A percentile compares a stretch with the other conserved stretches of the same genome.
Conservation (phyloP, 306 rosid genomes). For the Hippophae rhamnoides region DNA sequence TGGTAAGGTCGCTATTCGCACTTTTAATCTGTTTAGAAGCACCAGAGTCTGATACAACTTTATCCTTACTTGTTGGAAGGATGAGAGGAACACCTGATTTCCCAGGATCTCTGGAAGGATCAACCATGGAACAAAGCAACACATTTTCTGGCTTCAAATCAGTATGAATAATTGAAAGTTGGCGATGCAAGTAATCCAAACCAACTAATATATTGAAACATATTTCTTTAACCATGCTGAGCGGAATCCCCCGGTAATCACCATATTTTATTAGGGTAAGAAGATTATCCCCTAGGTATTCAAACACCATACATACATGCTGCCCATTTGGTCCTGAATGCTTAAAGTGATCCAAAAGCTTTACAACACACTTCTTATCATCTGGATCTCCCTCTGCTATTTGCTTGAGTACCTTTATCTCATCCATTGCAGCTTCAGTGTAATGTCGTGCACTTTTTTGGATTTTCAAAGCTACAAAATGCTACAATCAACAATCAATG, state of each 20-base stretch:
- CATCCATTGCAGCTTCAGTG: constrained; percentile 85
- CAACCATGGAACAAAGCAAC: constrained; percentile 53
- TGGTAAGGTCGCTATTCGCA: constrained; percentile 53
- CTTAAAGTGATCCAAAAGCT: constrained; percentile 86
- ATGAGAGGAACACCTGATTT: constrained; percentile 56
- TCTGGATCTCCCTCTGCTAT: constrained; percentile 68
- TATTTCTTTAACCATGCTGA: constrained; percentile 66
- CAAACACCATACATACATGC: constrained; percentile 86
- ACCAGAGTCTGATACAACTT: constrained; percentile 29
- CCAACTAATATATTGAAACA: constrained; percentile 71
- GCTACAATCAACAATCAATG: constrained; percentile 41
- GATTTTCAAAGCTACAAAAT: constrained; percentile 74
- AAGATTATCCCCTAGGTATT: constrained; percentile 81
- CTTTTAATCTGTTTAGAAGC: constrained; percentile 36
- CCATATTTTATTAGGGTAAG: constrained; percentile 69
- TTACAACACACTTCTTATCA: constrained; percentile 72
- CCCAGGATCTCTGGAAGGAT: constrained; percentile 70
- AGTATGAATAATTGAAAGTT: constrained; percentile 78
- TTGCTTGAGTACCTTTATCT: constrained; percentile 74
- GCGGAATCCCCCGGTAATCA: constrained; percentile 62
- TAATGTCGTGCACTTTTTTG: constrained; percentile 85
- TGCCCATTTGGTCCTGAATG: constrained; percentile 86
- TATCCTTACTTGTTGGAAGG: constrained; percentile 46
- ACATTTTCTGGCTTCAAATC: constrained; percentile 86
- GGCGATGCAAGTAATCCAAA: constrained; percentile 73